Percentiles rank a stretch among this genome's conserved stretches.
Conservation (phyloP, 2,329 filamentous ascomycete genomes). For the Plenodomus lindquistii region DNA sequence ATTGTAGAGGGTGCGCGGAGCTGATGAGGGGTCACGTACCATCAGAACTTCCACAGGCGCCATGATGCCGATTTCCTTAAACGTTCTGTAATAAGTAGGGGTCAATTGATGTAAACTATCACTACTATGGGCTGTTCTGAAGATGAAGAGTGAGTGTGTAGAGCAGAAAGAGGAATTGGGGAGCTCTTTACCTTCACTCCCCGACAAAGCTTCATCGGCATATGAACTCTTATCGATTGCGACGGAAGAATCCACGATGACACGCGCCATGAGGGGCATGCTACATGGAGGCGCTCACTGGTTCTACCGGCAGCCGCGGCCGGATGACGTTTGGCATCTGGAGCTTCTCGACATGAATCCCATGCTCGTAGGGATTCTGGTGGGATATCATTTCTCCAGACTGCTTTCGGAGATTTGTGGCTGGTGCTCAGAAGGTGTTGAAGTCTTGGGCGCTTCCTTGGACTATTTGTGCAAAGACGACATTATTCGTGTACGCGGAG, state of each 20-base stretch:
- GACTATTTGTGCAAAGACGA: background rate
- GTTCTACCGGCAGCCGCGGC: constrained; percentile 38
- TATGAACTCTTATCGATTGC: constrained; percentile 20
- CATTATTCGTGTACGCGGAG: constrained; percentile 5
- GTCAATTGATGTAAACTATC: constrained; percentile 8
- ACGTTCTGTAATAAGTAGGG: background rate
- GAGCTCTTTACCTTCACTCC: constrained; percentile 5
- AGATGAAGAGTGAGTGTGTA: background rate
- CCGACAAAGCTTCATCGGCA: constrained; percentile 23
- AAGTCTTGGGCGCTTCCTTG: background rate
- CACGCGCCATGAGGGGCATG: constrained; percentile 32
- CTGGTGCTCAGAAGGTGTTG: background rate
- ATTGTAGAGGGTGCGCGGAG: constrained; percentile 1
- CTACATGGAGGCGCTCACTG: constrained; percentile 10
- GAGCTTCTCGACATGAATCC: background rate
- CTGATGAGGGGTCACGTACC: constrained; percentile 36
- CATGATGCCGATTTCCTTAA: constrained; percentile 39
- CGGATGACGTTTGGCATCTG: constrained; percentile 19
- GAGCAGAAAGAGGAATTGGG: constrained; percentile 2
- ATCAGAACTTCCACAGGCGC: constrained; percentile 56
- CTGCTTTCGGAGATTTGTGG: background rate
- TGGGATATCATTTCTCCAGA: background rate
- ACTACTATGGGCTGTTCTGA: constrained; percentile 2
- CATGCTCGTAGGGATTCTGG: background rate
- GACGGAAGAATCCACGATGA: constrained; percentile 33